Conservation (phyloP, 345 rosid genomes). For the Eucalyptus caleyi region DNA sequence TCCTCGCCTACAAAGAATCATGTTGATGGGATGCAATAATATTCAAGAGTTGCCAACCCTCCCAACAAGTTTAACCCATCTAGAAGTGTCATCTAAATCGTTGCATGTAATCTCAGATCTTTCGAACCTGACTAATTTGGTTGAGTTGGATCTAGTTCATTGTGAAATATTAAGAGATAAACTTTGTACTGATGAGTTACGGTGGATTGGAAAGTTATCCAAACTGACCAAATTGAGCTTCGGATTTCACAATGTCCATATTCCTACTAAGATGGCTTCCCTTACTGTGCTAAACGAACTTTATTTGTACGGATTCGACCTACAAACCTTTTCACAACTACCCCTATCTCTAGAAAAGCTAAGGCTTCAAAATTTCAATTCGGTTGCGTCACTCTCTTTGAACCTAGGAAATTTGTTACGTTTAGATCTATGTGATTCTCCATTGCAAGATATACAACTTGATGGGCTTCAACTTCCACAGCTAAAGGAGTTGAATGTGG, state of each 20-base stretch:
- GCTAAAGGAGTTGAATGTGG: not conserved
- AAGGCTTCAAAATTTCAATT: not conserved
- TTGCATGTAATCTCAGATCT: not conserved
- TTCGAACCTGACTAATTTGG: not conserved
- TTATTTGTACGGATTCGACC: not conserved
- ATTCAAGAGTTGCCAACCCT: not conserved
- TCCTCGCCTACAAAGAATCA: not conserved
- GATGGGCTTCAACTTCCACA: not conserved
- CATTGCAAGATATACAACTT: not conserved
- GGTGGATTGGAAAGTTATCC: not conserved
- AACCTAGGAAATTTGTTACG: not conserved
- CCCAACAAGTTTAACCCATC: not conserved
- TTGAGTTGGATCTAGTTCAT: not conserved
- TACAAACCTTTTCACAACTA: not conserved
- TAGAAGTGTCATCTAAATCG: not conserved
- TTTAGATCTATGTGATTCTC: not conserved
- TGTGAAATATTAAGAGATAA: accelerated
- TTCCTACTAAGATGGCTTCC: not conserved
- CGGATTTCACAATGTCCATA: not conserved
- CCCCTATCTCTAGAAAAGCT: not conserved
- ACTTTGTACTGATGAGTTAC: not conserved
- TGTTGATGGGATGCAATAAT: accelerated
- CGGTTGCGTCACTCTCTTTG: accelerated
- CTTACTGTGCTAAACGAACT: not conserved
- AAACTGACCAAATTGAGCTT: not conserved